Evolutionary conservation across 495 filamentous ascomycete species (phyloP).

Genomic region (Massariosphaeria phaeospora): DNA sequence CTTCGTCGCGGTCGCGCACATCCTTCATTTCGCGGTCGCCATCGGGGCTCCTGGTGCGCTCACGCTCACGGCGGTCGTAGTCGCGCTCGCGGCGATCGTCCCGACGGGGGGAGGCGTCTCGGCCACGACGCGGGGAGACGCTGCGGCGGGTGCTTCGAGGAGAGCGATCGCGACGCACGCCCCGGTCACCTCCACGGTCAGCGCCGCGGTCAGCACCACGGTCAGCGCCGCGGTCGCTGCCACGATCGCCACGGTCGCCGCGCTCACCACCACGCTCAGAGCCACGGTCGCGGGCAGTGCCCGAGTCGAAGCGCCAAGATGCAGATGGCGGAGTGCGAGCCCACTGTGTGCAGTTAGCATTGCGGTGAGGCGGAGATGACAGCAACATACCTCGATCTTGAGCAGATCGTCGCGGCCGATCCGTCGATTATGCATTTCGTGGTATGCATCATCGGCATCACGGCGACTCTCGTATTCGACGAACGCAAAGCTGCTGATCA

Average conservation of each 20-base stretch:
- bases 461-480: slow-evolving; percentile 99
- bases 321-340: slow-evolving; percentile 96
- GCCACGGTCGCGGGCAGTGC: slow-evolving; percentile 17
- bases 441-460: slow-evolving; percentile 98
- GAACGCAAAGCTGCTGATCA: slow-evolving; percentile 76
- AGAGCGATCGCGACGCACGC: slow-evolving; percentile 57
- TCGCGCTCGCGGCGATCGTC: slow-evolving; percentile 82
- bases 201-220: slow-evolving; percentile 46
- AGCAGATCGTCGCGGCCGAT: slow-evolving; percentile 92
- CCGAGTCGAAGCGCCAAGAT: slow-evolving; percentile 93
- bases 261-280: slow-evolving; percentile 34
- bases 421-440: slow-evolving; percentile 99
- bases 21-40: slow-evolving; percentile 62
- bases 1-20: slow-evolving; percentile 64
- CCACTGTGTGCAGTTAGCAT: slow-evolving; percentile 59
- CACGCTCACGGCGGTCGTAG: slow-evolving; percentile 63
- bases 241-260: slow-evolving; percentile 58
- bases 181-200: slow-evolving; percentile 47
- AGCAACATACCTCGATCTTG: slow-evolving; percentile 86
- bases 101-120: slow-evolving; percentile 84
- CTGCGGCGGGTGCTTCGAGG: slow-evolving; percentile 61
- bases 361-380: background rate
- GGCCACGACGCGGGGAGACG: slow-evolving; percentile 68
- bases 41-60: slow-evolving; percentile 55
- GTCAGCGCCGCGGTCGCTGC: slow-evolving; percentile 44